Evolutionary conservation across 2,329 filamentous ascomycete genomes (phyloP), one percentile per base, ranked within the genome.

Genomic region (Sordariomycetes sp.): DNA sequence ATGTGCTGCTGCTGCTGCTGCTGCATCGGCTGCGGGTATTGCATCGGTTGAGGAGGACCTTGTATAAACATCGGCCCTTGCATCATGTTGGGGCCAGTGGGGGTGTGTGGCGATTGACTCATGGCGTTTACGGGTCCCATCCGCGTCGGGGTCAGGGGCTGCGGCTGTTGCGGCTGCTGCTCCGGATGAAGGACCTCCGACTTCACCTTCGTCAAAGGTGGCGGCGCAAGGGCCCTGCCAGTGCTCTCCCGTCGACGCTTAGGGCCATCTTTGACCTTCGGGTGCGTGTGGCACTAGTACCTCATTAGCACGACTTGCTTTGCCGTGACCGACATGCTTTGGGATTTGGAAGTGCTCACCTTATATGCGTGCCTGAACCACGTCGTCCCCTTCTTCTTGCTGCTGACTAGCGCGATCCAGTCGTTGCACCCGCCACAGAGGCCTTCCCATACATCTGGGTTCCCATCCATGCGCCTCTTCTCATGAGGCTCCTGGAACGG

Each of bases 321-420:
- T 40, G 37, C 37, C 11, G 37, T 24, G 14, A 10, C 14, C 37
- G 50, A 11, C 55, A 40, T 55, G 53, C 10, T 22, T 59, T 25
- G 28, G 48, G 22, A 22, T 20, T 18, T 35, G 8, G n/a, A 51
- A 16, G 5, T 7, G 69, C 74, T 69, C 71, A 89, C 87, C 80
- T 93, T 94, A 76, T 94, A 94, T 53, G 89, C 89, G 71, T 95
- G 90, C 63, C 90, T 79, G 71, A 93, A 95, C 89, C 89, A 95
- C 3, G 89, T 92, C 1, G 89, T 95, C n/a, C 89, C 89, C 74
- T 93, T 92, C 77, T 93, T 93, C 75, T 93, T 93, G 69, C 86
- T 90, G 73, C 87, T 92, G 50, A 91, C 87, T 40, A 92, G 75
- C 14, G 87, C 85, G 63, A 92, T 86, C 88, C 88, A 92, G 61